A percentile compares a stretch with the other conserved stretches of the same genome.
These are phyloP conservation scores for Ajuga chamaepitys DNA, from an alignment of 257 asterid genomes.

Conservation along the genomic window DNA sequence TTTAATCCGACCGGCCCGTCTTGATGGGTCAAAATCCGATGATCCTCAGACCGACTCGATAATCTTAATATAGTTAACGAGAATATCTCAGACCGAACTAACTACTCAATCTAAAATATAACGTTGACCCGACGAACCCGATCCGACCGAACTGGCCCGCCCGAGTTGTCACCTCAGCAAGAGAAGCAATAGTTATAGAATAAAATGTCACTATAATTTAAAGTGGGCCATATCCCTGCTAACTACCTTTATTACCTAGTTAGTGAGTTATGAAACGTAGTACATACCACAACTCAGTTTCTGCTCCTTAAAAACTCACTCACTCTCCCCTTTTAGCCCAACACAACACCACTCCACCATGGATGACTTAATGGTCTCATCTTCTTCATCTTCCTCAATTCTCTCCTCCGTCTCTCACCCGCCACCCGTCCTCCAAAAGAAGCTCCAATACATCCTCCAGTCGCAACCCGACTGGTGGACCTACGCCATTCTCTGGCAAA, in stretches of 20 bases:
- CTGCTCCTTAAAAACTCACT: not conserved
- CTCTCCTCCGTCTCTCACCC: not conserved
- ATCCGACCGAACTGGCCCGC: too few relatives aligned
- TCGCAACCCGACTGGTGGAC: conserved; percentile 45
- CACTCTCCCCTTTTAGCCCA: not conserved
- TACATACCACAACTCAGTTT: not conserved
- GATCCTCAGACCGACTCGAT: too few relatives aligned
- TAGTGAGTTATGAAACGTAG: not conserved
- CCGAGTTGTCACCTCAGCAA: too few relatives aligned
- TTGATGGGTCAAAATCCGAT: too few relatives aligned
- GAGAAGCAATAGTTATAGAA: too few relatives aligned
- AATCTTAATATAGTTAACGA: too few relatives aligned
- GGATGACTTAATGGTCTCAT: conserved; percentile 26
- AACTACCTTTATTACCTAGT: not conserved
- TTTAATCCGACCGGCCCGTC: too few relatives aligned
- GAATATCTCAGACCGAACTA: too few relatives aligned
- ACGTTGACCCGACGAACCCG: too few relatives aligned
- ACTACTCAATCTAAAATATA: too few relatives aligned
- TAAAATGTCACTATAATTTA: too few relatives aligned
- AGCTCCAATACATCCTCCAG: conserved; percentile 46
- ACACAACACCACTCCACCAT: not conserved
- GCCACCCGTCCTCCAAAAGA: conserved; percentile 27
- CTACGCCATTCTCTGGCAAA: conserved; percentile 53
- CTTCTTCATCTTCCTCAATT: conserved; percentile 11
- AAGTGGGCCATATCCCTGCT: not conserved